Percentiles rank a stretch among this genome's conserved stretches.
phyloP scores from a whole-genome alignment of 768 basidiomycete species.

The Suillus hirtellus region DNA sequence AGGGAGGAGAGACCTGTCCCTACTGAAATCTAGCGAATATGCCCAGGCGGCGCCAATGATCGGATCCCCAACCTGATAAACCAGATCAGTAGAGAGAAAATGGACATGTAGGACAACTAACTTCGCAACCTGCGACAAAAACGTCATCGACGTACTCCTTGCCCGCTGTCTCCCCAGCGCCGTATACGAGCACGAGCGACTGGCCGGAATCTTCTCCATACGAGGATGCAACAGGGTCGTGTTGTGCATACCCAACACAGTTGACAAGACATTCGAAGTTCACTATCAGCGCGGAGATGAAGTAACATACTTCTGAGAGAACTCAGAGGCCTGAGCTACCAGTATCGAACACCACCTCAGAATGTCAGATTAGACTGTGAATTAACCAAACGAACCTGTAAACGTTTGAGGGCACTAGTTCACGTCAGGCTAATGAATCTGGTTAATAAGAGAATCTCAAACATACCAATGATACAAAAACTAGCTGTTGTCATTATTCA shows the following conservation, averaged over 20 bases:
- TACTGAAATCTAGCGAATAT: too few species aligned
- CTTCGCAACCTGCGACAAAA: slow-evolving; percentile 32
- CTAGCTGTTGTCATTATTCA: too few species aligned
- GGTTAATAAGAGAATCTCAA: too few species aligned
- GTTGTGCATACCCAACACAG: slow-evolving; percentile 30
- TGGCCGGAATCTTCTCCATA: slow-evolving; percentile 21
- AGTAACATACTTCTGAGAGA: too few species aligned
- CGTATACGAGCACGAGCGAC: slow-evolving; percentile 36
- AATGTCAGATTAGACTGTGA: too few species aligned
- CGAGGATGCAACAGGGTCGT: slow-evolving; percentile 24
- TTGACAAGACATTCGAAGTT: slow-evolving; percentile 14
- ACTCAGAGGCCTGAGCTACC: slow-evolving; percentile 46
- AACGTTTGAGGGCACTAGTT: too few species aligned
- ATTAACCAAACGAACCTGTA: too few species aligned
- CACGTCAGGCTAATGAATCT: too few species aligned
- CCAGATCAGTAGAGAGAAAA: not conserved
- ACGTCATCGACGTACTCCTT: slow-evolving; percentile 38
- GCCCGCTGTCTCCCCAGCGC: slow-evolving; percentile 38
- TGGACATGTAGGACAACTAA: slow-evolving; percentile 14
- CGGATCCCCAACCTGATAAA: too few species aligned
- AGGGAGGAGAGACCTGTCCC: too few species aligned
- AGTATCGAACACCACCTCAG: slow-evolving; percentile 42
- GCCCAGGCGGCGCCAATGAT: too few species aligned
- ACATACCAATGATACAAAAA: too few species aligned
- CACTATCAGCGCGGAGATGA: not conserved